Conservation (phyloP, 2,329 filamentous ascomycete genomes). For the Xylaria sp. region DNA sequence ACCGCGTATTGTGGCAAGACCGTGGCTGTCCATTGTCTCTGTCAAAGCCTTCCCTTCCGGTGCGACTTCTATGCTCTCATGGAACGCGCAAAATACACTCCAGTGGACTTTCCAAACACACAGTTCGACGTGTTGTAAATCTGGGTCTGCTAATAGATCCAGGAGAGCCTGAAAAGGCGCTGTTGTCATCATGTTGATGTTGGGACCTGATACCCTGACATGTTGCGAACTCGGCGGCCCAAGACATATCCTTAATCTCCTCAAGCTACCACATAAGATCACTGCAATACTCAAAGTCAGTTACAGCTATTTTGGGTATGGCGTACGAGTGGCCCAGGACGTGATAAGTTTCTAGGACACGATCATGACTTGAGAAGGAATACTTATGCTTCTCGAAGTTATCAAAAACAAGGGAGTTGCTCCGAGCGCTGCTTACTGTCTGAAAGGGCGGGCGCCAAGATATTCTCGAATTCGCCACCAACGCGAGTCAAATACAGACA, state of each 20-base stretch:
- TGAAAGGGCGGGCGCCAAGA: constrained; percentile 45
- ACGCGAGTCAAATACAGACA: constrained; percentile 46
- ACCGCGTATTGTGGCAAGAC: constrained; percentile 41
- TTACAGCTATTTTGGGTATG: background rate
- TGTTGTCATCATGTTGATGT: constrained; percentile 41
- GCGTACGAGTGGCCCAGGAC: background rate
- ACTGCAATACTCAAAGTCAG: constrained; percentile 25
- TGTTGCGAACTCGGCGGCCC: constrained; percentile 41
- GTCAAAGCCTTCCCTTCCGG: constrained; percentile 24
- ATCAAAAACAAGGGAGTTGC: background rate
- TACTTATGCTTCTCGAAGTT: background rate
- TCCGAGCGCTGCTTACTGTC: constrained; percentile 38
- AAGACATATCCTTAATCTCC: constrained; percentile 44
- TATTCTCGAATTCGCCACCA: constrained; percentile 48
- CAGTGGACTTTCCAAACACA: constrained; percentile 53
- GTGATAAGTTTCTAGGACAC: background rate
- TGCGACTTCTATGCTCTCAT: constrained; percentile 42
- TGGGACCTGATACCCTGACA: constrained; percentile 30
- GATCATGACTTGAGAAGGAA: background rate
- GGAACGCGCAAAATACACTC: constrained; percentile 57
- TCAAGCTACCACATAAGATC: constrained; percentile 46
- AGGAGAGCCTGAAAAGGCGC: constrained; percentile 53
- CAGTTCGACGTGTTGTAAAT: constrained; percentile 56
- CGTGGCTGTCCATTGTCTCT: constrained; percentile 40
- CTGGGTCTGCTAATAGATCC: constrained; percentile 58